Conservation (phyloP, 179 eudicot genomes). For the Heliamphora pulchella region DNA sequence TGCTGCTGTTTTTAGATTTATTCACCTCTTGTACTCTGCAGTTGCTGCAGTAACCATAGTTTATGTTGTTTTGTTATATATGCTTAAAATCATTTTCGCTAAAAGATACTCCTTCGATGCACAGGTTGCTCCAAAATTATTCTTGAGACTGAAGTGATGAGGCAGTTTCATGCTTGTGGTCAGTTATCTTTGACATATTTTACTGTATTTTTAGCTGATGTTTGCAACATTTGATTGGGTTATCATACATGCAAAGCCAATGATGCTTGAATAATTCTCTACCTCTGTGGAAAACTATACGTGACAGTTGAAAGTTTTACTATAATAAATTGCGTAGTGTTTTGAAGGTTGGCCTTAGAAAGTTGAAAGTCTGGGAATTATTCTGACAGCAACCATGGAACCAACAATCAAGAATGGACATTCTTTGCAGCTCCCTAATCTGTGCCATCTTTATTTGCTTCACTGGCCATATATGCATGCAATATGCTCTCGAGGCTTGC, state of each 20-base stretch:
- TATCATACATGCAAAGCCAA: too few relatives aligned
- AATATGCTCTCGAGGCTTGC: background rate
- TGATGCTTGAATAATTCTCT: background rate
- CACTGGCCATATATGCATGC: background rate
- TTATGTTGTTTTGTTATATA: background rate
- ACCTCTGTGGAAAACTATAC: background rate
- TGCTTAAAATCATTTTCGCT: background rate
- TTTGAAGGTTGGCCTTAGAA: background rate
- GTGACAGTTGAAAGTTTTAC: background rate
- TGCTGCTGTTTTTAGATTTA: background rate
- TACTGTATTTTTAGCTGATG: background rate
- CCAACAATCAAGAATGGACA: background rate
- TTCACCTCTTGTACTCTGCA: background rate
- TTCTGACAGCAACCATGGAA: background rate
- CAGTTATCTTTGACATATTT: background rate
- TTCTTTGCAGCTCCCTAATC: background rate
- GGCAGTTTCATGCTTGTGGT: background rate
- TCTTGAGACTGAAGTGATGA: background rate
- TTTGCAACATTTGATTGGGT: background rate
- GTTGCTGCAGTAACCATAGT: background rate
- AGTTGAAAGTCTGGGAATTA: background rate
- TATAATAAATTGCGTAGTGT: background rate
- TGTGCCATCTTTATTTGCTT: background rate
- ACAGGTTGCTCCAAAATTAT: slow-evolving; percentile 1
- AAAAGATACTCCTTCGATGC: background rate